Base-by-base conservation (phyloP, 306 rosid species). In the Neltuma alba region DNA sequence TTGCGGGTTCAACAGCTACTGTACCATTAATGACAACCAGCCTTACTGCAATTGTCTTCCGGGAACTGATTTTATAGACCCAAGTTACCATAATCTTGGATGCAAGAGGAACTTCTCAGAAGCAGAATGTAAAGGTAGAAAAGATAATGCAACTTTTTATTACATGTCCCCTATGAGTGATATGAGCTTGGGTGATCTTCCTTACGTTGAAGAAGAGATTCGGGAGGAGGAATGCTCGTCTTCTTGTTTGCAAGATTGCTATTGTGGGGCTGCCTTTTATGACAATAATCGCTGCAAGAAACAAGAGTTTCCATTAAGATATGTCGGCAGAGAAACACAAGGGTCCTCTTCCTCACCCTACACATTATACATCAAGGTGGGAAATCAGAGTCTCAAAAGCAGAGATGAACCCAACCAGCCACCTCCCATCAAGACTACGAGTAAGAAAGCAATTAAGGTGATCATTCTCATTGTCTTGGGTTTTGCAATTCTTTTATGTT, bases 1-100 rank as follows among this genome's bases (percentile, higher is more conserved):
- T 45, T 82, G 88, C 57, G 77, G 86, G 16, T 65, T 62, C 79
- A 85, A 82, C 57, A 82, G 82, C 68, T 79, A 3, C 42, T 85
- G 88, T 69, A 62, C 81, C 40, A 54, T 54, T 40, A 0, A 37
- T 65, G 82, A 75, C 18, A 4, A 6, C 33, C 27, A 63, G 3
- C 80, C 79, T 1, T 11, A 10, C 12, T 85, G 84, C 70, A 0
- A 13, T 0, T 85, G 88, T n/a, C n/a, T n/a, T n/a, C n/a, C n/a
- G n/a, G n/a, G n/a, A n/a, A n/a, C n/a, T n/a, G n/a, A n/a, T n/a
- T n/a, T n/a, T n/a, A n/a, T n/a, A n/a, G n/a, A n/a, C n/a, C n/a
- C n/a, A n/a, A n/a, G n/a, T n/a, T n/a, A n/a, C n/a, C n/a, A n/a
- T n/a, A n/a, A n/a, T n/a, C n/a, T n/a, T n/a, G n/a, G n/a, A n/a